Conservation (phyloP, 495 filamentous ascomycete genomes). For the Hypoxylon perforatum region DNA sequence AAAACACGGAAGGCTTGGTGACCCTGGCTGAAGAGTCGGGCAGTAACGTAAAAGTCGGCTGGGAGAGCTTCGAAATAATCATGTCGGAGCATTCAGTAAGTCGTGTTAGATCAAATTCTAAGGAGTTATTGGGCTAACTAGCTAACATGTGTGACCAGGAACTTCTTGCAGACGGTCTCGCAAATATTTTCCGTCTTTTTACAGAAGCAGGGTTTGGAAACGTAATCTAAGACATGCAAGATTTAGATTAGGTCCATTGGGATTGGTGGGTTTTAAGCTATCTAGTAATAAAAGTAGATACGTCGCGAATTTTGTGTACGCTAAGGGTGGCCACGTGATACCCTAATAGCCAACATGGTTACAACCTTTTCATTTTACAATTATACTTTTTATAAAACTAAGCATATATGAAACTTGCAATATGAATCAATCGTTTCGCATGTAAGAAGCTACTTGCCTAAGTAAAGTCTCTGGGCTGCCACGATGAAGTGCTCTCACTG, state of each 20-base stretch:
- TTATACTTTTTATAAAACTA: too few relatives aligned
- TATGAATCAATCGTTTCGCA: too few relatives aligned
- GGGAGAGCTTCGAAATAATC: conserved; percentile 3
- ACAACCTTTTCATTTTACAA: too few relatives aligned
- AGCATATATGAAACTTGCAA: too few relatives aligned
- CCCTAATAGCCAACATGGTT: background rate
- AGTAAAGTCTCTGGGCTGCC: too few relatives aligned
- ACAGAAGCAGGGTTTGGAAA: background rate
- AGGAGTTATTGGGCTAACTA: background rate
- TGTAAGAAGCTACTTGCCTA: too few relatives aligned
- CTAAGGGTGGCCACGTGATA: background rate
- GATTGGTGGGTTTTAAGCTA: background rate
- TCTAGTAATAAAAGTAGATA: background rate
- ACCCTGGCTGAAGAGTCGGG: background rate
- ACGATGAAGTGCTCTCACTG: too few relatives aligned
- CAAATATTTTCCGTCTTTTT: background rate
- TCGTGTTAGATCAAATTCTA: background rate
- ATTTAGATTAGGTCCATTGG: background rate
- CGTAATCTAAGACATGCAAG: background rate
- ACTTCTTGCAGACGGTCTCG: conserved; percentile 2
- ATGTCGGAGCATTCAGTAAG: conserved; percentile 8
- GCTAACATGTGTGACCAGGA: conserved; percentile 10
- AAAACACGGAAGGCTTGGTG: conserved; percentile 5
- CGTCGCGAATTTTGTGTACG: background rate
- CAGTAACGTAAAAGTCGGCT: background rate